These are phyloP conservation scores for Monosporozyma unispora DNA, from an alignment of 805 yeast species.

Conservation along the genomic window DNA sequence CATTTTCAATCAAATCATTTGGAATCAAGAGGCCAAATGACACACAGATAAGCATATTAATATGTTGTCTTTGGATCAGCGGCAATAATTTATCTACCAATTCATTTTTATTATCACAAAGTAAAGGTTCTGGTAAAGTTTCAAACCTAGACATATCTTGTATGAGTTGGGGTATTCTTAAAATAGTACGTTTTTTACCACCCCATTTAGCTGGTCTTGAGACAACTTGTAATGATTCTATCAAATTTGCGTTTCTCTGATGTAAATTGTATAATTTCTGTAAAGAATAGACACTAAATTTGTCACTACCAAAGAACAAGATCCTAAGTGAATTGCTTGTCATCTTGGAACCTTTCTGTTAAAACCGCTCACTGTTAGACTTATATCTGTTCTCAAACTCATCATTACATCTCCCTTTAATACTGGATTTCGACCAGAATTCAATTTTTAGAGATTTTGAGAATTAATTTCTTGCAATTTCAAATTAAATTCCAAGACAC, in stretches of 20 bases:
- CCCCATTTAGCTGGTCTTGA: constrained; percentile 54
- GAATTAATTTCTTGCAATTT: neutral
- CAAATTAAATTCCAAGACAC: neutral
- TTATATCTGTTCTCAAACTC: no score
- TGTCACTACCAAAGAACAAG: constrained; percentile 74
- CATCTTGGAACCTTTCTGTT: neutral
- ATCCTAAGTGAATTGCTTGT: constrained; percentile 26
- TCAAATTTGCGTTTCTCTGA: constrained; percentile 8
- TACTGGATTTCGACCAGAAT: neutral
- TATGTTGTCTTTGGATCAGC: constrained; percentile 8
- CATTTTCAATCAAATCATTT: constrained; percentile 36
- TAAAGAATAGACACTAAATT: constrained; percentile 1
- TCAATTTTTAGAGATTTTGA: neutral
- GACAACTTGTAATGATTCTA: constrained; percentile 45
- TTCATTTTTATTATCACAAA: constrained; percentile 19
- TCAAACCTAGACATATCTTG: neutral
- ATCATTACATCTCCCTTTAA: neutral
- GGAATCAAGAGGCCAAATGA: constrained; percentile 86
- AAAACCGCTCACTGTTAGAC: no score
- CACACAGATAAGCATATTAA: constrained; percentile 73
- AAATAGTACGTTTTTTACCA: constrained; percentile 45
- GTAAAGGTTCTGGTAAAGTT: neutral
- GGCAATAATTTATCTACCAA: constrained; percentile 8
- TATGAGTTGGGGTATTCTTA: constrained; percentile 48
- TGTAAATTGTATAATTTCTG: constrained; percentile 15